These are phyloP conservation scores for Zasmidium citrigriseum DNA, from an alignment of 2,329 filamentous ascomycete genomes.

Conservation along the genomic window DNA sequence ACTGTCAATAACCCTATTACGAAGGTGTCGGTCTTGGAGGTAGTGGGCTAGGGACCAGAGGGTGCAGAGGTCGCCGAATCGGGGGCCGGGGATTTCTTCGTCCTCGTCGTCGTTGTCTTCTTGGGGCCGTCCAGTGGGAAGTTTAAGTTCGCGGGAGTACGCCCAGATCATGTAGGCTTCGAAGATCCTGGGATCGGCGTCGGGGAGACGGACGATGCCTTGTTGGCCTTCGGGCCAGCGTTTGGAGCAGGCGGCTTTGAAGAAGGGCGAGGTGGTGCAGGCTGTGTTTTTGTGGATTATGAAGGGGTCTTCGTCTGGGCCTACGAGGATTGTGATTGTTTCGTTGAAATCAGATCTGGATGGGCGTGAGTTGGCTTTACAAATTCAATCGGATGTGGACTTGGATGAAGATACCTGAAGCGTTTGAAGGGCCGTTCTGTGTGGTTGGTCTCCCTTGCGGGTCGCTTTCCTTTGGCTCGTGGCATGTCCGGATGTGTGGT, in stretches of 20 bases:
- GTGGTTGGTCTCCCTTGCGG: not conserved
- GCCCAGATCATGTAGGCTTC: conserved; percentile 14
- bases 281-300: conserved; percentile 7
- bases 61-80: not conserved
- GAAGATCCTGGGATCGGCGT: conserved; percentile 4
- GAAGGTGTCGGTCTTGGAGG: not conserved
- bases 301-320: conserved; percentile 5
- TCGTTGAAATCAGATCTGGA: not conserved
- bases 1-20: not conserved
- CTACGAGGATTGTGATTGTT: conserved; percentile 5
- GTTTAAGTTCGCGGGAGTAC: conserved; percentile 3
- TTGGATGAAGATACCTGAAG: not conserved
- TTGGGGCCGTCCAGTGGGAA: no score
- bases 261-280: conserved; percentile 10
- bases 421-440: not conserved
- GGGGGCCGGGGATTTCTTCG: not conserved
- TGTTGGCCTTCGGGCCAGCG: conserved; percentile 8
- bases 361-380: not conserved
- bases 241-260: conserved; percentile 10
- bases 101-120: not conserved
- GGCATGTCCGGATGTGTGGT: no score
- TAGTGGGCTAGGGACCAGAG: not conserved
- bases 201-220: conserved; percentile 9
- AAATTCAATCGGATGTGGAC: not conserved
- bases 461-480: not conserved